Base-by-base conservation (phyloP, 768 basidiomycete species). In the Lactifluus volemus region DNA sequence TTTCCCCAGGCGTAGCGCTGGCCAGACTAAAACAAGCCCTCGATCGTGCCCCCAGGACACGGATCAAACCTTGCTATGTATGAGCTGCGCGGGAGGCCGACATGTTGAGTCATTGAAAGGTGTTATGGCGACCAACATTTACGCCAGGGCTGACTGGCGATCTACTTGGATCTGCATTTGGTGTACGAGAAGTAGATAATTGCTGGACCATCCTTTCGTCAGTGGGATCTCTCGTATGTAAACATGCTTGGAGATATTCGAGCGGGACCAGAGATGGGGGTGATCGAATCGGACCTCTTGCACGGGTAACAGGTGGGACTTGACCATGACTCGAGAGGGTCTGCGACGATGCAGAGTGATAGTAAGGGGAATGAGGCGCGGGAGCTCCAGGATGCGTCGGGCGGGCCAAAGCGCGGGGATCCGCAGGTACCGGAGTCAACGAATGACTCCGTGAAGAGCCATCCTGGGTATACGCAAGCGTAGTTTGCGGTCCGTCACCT, bases 201-300 rank as follows among this genome's bases (percentile, higher is more conserved):
- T 65, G 63, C 50, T 61, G 63, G 21, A 66, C 38, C 53, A 64
- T 52, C 42, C 41, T 39, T 47, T 42, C 25, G 44, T 66, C 65
- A 6, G 59, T 54, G 10, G 63, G 63, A 19, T 61, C 45, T 32
- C 65, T 52, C 19, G 57, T 60, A 21, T 21, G 49, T n/a, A 56
- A 50, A 12, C 55, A 58, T 5, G 53, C 32, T 36, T 66, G 49
- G 30, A 66, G 63, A 32, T 59, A 39, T 41, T 66, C 63, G n/a
- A 66, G 45, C 2, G 65, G 65, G 32, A 66, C 65, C 17, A 66
- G 56, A 12, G 50, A 39, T n/a, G 59, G 59, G 17, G 58, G 34
- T 30, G 29, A 49, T 21, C 50, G 55, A 17, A 42, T 49, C 34
- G 10, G 58, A 9, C n/a, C 12, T 53, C 51, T 59, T 53, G 52